Evolutionary conservation across 441 rosid species (phyloP).

Genomic region (Populus hybrid): DNA sequence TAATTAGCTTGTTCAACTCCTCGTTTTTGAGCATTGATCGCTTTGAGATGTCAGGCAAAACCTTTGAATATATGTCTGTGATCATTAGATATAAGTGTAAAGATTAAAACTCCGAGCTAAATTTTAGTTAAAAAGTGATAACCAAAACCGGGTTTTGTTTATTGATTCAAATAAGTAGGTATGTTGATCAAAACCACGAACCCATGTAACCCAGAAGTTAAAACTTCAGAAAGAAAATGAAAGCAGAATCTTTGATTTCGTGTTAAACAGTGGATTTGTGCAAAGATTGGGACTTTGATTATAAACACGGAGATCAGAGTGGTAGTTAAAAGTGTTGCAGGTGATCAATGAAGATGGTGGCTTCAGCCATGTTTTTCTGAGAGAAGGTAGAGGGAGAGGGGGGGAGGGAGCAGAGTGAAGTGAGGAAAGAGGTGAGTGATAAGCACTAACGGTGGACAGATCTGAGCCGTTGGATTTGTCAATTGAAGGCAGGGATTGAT

Average conservation of each 20-base stretch:
- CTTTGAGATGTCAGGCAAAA: slow-evolving; percentile 50
- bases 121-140: slow-evolving; percentile 15
- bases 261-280: slow-evolving; percentile 1
- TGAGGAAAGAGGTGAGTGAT: slow-evolving; percentile 33
- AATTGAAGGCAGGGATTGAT: slow-evolving; percentile 36
- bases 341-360: slow-evolving; percentile 22
- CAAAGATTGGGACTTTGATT: slow-evolving; percentile 10
- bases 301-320: slow-evolving; percentile 23
- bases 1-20: slow-evolving; percentile 45
- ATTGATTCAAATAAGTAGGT: slow-evolving; percentile 18
- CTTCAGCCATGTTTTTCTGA: slow-evolving; percentile 25
- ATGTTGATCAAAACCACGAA: slow-evolving; percentile 20
- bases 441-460: slow-evolving; percentile 29
- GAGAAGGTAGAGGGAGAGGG: slow-evolving; percentile 12
- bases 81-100: slow-evolving; percentile 33
- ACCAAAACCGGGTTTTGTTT: slow-evolving; percentile 13
- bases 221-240: slow-evolving; percentile 8
- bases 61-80: slow-evolving; percentile 47
- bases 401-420: slow-evolving; percentile 14
- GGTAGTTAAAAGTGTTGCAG: slow-evolving; percentile 20
- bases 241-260: background rate
- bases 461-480: slow-evolving; percentile 33
- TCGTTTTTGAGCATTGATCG: slow-evolving; percentile 55
- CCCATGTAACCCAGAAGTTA: slow-evolving; percentile 18
- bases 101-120: slow-evolving; percentile 22